Base-by-base conservation (phyloP, 805 yeast species). In the Monosporozyma unispora region DNA sequence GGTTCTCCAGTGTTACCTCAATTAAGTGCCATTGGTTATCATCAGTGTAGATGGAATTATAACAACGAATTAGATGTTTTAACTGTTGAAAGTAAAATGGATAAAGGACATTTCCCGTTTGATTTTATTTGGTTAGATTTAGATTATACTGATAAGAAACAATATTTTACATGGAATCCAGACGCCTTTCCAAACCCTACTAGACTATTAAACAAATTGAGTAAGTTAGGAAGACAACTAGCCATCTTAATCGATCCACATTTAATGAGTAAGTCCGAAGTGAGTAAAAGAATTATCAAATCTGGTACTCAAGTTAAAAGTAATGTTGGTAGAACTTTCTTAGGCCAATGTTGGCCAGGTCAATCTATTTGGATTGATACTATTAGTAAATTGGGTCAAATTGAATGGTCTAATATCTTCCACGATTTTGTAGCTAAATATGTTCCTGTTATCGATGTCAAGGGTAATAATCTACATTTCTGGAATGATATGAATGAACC, bases 401-500 rank as follows among this genome's bases (percentile, higher is more conserved):
- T 63, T 4, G 74, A 75, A 50, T 90, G 96, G 96, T 70, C 69
- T 45, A 52, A 66, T 2, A 74, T 79, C 45, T 80, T 77, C 59
- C 62, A 61, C 22, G 71, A 73, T 50, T 80, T 81, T 9, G 62
- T 72, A 3, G 21, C 42, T 7, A 35, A 40, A 14, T 41, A 43
- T 6, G 28, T 51, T 11, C 43, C 50, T 6, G 60, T 66, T 1
- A 71, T 76, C 47, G 39, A 35, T 4, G 22, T 14, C 6, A 35
- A 35, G 22, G 76, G 84, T 9, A 70, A 76, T 12, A 93, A 93
- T 60, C 66, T 88, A 44, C 83, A 83, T 59, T 70, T 93, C 18
- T 93, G 99, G 99, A 93, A 91, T 66, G 99, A 93, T 65, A 93
- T 93, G 99, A 87, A 86, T 67, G 99, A 93, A 68, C 97, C 98